These are phyloP conservation scores for Candida sp. DNA, from an alignment of 1,139 yeast genomes.

Conservation along the genomic window DNA sequence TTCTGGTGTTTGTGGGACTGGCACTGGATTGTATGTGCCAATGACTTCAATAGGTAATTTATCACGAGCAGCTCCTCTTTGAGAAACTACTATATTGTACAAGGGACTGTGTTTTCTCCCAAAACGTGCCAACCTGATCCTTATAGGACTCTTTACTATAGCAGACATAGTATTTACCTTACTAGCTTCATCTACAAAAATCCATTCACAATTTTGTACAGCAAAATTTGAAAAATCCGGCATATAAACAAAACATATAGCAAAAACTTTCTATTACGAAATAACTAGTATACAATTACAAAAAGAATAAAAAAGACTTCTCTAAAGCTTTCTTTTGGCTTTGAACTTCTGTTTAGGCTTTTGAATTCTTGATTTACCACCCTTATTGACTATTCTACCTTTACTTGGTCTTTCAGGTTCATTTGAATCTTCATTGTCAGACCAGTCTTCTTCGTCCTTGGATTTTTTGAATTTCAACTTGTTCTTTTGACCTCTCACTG, in stretches of 20 bases:
- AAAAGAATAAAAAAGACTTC: background rate
- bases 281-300: background rate
- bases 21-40: slow-evolving; percentile 89
- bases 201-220: background rate
- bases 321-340: slow-evolving; percentile 55
- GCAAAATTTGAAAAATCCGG: background rate
- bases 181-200: background rate
- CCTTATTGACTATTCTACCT: slow-evolving; percentile 11
- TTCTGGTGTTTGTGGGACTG: slow-evolving; percentile 64
- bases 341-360: slow-evolving; percentile 51
- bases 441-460: slow-evolving; percentile 50
- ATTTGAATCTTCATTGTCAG: slow-evolving; percentile 42
- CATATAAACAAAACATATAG: background rate
- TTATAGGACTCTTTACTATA: slow-evolving; percentile 19
- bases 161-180: background rate
- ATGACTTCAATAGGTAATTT: slow-evolving; percentile 90
- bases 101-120: slow-evolving; percentile 88
- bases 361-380: slow-evolving; percentile 22
- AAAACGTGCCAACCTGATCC: slow-evolving; percentile 84
- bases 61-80: slow-evolving; percentile 70
- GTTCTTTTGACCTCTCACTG: slow-evolving; percentile 89
- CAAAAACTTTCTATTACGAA: background rate
- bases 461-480: slow-evolving; percentile 81
- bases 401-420: slow-evolving; percentile 7
- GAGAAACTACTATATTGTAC: slow-evolving; percentile 89